Conservation (phyloP, 1,284 basidiomycete genomes). For the Gomphus bonarii region DNA sequence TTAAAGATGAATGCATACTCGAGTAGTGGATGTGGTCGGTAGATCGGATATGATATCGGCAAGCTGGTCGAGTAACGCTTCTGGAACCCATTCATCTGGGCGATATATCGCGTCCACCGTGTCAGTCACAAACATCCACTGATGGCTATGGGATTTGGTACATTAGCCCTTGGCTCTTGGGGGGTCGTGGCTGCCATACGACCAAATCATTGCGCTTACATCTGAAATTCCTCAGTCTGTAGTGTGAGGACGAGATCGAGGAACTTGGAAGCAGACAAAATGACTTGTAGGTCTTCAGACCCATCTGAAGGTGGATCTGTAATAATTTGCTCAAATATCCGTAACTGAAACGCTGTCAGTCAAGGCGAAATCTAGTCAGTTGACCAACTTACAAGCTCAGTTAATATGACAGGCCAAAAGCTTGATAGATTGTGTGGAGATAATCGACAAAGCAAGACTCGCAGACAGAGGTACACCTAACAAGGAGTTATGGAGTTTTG, state of each 20-base stretch:
- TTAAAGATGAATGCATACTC: background rate
- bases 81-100: slow-evolving; percentile 73
- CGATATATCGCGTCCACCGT: slow-evolving; percentile 92
- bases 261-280: slow-evolving; percentile 89
- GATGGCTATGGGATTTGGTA: slow-evolving; percentile 54
- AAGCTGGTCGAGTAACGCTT: slow-evolving; percentile 85
- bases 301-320: slow-evolving; percentile 58
- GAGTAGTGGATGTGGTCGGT: slow-evolving; percentile 25
- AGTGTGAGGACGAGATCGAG: slow-evolving; percentile 85
- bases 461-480: slow-evolving; percentile 76
- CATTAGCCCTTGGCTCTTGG: too few species aligned
- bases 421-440: slow-evolving; percentile 86
- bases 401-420: slow-evolving; percentile 94
- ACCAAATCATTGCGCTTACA: slow-evolving; percentile 42
- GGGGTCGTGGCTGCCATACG: too few species aligned
- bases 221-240: slow-evolving; percentile 96
- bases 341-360: slow-evolving; percentile 37
- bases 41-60: slow-evolving; percentile 71
- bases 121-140: slow-evolving; percentile 99
- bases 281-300: slow-evolving; percentile 72
- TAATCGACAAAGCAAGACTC: slow-evolving; percentile 87
- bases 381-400: slow-evolving; percentile 64
- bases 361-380: background rate
- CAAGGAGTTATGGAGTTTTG: background rate
- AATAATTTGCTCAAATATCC: slow-evolving; percentile 63